Percentiles rank a stretch among this genome's conserved stretches.
Conservation (phyloP, 192 early-diverging fungal species). For the Coemansia sp. region DNA sequence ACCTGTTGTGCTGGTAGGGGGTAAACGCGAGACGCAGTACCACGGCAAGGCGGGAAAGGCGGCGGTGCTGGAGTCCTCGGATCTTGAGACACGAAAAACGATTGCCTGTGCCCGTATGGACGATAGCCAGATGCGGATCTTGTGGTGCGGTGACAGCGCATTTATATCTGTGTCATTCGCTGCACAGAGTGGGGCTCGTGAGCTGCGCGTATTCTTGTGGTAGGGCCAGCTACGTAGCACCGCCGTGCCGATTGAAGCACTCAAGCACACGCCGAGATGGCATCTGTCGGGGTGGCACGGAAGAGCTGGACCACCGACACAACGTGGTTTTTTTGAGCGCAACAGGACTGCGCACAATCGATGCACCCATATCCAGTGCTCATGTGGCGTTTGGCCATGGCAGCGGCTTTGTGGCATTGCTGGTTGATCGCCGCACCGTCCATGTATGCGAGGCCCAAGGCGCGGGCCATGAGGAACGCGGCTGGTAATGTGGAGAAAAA, state of each 20-base stretch:
- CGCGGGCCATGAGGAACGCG: not conserved
- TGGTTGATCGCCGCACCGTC: conserved; percentile 61
- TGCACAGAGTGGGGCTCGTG: conserved; percentile 48
- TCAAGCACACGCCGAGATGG: conserved; percentile 75
- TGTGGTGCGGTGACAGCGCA: conserved; percentile 90
- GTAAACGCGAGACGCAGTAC: conserved; percentile 95
- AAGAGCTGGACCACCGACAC: conserved; percentile 73
- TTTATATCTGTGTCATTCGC: conserved; percentile 77
- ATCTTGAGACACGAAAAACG: conserved; percentile 59
- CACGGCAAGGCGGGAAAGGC: conserved; percentile 80
- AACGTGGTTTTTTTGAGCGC: conserved; percentile 93
- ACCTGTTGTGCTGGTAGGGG: conserved; percentile 91
- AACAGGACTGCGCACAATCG: conserved; percentile 66
- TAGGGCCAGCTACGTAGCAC: conserved; percentile 80
- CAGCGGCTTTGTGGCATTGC: conserved; percentile 71
- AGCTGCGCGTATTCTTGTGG: conserved; percentile 76
- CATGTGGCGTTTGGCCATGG: conserved; percentile 69
- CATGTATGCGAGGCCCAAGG: conserved; percentile 65
- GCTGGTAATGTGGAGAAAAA: conserved; percentile 45
- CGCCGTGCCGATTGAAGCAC: conserved; percentile 69
- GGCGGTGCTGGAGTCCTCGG: not conserved
- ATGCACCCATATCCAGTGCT: conserved; percentile 13
- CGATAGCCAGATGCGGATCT: conserved; percentile 60
- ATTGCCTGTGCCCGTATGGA: conserved; percentile 63
- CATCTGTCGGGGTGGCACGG: conserved; percentile 79